phyloP scores from a whole-genome alignment of 805 yeast species.

The Saccharomycopsis malanga region DNA sequence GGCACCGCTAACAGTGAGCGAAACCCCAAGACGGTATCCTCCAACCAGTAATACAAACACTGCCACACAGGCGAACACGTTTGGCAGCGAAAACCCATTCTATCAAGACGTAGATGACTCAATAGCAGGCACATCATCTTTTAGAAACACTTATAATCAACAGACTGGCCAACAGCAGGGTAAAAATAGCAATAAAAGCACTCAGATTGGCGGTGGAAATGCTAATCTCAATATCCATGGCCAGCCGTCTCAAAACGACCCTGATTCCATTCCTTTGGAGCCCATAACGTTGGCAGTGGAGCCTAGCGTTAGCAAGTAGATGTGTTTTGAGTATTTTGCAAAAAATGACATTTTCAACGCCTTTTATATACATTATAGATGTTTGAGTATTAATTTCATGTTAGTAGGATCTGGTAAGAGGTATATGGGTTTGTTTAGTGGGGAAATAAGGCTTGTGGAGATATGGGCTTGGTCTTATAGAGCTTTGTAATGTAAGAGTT shows the following conservation, averaged over 20 bases:
- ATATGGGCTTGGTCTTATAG: too few species aligned
- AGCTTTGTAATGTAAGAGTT: too few species aligned
- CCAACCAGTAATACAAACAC: neutral
- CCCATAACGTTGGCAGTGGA: slow-evolving; percentile 9
- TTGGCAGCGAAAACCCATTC: neutral
- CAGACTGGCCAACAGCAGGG: too few species aligned
- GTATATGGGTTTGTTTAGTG: too few species aligned
- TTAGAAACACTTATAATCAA: neutral
- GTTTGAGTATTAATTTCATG: too few species aligned
- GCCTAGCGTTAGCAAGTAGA: too few species aligned
- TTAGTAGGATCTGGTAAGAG: too few species aligned
- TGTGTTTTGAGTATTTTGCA: too few species aligned
- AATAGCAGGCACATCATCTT: neutral
- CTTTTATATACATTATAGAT: too few species aligned
- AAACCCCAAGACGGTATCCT: neutral
- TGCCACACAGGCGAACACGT: neutral
- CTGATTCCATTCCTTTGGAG: slow-evolving; percentile 9
- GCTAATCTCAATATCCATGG: neutral
- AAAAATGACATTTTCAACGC: too few species aligned
- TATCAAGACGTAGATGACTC: neutral
- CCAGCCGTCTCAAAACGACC: neutral
- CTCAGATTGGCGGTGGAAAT: neutral
- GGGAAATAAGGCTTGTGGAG: too few species aligned
- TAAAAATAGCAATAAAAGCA: neutral
- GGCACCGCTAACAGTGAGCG: too few species aligned